These are phyloP conservation scores for Cylindrotheca fusiformis DNA, from an alignment of 108 stramenopile genomes.

Conservation along the genomic window DNA sequence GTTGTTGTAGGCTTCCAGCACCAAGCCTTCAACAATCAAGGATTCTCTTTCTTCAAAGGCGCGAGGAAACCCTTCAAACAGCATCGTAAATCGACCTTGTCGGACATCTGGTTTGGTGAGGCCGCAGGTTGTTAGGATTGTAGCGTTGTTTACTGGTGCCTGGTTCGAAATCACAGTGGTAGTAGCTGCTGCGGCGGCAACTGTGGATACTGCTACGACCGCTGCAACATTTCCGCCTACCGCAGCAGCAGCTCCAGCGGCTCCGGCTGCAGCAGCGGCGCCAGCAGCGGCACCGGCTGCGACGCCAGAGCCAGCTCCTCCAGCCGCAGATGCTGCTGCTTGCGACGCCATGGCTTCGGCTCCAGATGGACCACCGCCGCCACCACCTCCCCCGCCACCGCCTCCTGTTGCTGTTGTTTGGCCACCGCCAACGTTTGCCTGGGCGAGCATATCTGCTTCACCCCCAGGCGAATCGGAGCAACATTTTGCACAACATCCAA, in stretches of 20 bases:
- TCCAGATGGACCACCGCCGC: not conserved
- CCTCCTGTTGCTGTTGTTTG: not conserved
- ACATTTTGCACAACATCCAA: no score
- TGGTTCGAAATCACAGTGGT: not conserved
- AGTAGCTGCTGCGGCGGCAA: not conserved
- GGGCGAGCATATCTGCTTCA: no score
- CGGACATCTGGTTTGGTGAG: not conserved
- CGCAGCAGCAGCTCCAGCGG: not conserved
- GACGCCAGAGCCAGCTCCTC: not conserved
- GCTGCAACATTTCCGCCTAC: not conserved
- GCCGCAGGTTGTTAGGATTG: not conserved
- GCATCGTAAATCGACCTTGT: not conserved
- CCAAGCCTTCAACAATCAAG: not conserved
- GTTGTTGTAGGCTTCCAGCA: conserved; percentile 1
- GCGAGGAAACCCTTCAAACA: not conserved
- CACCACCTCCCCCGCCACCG: not conserved
- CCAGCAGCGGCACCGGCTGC: not conserved
- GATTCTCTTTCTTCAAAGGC: not conserved
- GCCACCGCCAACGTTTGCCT: no score
- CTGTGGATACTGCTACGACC: not conserved
- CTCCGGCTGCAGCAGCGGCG: not conserved
- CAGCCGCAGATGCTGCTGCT: not conserved
- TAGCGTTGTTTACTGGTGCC: not conserved
- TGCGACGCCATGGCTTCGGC: not conserved
- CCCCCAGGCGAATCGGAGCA: no score